These are phyloP conservation scores for Lactifluus piperatus DNA, from an alignment of 768 basidiomycete genomes.

Conservation along the genomic window DNA sequence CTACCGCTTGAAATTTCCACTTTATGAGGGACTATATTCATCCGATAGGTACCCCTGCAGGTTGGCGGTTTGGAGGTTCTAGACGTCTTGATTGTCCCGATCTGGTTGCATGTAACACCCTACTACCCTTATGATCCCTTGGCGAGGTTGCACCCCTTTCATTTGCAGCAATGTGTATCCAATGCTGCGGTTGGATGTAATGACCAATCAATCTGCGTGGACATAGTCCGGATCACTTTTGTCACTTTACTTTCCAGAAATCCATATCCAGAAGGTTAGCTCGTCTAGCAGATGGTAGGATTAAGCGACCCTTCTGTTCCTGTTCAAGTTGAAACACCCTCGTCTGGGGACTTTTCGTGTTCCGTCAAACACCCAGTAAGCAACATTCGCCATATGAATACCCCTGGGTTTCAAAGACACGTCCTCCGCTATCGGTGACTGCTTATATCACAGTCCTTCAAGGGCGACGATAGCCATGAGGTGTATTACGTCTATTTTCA, in stretches of 20 bases:
- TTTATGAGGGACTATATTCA: neutral
- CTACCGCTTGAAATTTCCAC: neutral
- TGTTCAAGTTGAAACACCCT: neutral
- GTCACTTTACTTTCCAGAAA: neutral
- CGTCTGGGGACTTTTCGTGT: neutral
- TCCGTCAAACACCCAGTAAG: neutral
- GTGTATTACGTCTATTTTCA: no score
- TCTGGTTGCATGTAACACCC: neutral
- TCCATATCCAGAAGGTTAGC: neutral
- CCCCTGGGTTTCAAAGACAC: neutral
- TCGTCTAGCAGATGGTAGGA: neutral
- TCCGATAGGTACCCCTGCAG: neutral
- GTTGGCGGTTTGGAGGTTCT: neutral
- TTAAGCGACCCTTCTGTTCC: neutral
- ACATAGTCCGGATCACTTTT: neutral
- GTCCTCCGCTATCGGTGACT: no score
- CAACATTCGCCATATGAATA: neutral
- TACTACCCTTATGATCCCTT: neutral
- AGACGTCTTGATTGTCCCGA: conserved; percentile 3
- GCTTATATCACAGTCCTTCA: no score
- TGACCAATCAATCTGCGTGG: neutral
- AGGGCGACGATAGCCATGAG: no score
- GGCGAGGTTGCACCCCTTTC: neutral
- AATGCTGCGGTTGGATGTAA: neutral
- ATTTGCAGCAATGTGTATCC: neutral